Base-by-base conservation (phyloP, 2,329 filamentous ascomycete species). In the Magnaporthiopsis incrustans region DNA sequence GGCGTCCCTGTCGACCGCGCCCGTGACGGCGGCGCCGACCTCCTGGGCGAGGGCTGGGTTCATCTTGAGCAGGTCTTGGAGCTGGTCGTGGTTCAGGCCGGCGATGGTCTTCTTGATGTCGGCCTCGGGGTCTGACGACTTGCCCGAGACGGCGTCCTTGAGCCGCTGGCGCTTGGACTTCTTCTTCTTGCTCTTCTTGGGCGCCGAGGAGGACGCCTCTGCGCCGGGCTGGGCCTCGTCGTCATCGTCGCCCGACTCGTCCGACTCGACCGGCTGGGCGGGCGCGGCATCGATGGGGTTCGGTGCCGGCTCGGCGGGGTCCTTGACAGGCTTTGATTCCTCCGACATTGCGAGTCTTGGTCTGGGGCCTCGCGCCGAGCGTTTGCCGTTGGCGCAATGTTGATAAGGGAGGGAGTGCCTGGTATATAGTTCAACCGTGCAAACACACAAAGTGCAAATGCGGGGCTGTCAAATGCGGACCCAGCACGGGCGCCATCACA, bases 1-100 rank as follows among this genome's bases (percentile, higher is more conserved):
- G 63, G 69, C 67, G 33, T 71, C 66, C 30, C 66, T 67, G 25
- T 71, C 70, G 58, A 60, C 26, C n/a, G 57, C 26, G 27, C 44
- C 61, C 26, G 61, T 27, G 68, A 76, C 74, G 35, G 72, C 71
- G 1, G 26, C 56, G 56, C 53, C 30, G 25, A 81, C 72, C 72
- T 90, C 86, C 68, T 85, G 83, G 67, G 88, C 84, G 69, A 93
- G 80, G 3, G 85, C 86, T n/a, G 88, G 89, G 73, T 93, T 87
- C 70, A 92, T 85, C 63, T 83, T 81, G 70, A 91, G 83, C 65
- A 95, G 81, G 68, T 91, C 85, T 66, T 85, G 75, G 66, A 87
- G 76, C 71, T 89, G 84, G 66, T 84, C 77, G 57, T 81, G 78
- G 35, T 81, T 82, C 64, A 88, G 77, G 60, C 78, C 78, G 38